phyloP scores from a whole-genome alignment of 2,329 filamentous ascomycete species.

The Stylonectria norvegica region DNA sequence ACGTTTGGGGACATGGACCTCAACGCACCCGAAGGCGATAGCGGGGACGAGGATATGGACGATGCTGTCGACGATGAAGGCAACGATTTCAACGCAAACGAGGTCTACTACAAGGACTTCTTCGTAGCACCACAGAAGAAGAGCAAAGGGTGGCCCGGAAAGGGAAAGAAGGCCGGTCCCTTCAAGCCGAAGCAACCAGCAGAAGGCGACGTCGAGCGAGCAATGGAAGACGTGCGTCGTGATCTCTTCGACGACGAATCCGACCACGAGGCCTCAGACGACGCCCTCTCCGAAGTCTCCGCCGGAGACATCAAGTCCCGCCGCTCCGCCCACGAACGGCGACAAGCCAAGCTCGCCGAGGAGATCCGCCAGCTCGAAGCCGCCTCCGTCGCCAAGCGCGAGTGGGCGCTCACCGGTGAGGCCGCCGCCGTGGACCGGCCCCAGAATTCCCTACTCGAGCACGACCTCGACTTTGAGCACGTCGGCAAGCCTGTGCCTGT shows the following conservation, averaged over 20 bases:
- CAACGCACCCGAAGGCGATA: slow-evolving; percentile 67
- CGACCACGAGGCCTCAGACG: slow-evolving; percentile 62
- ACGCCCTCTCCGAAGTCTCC: slow-evolving; percentile 62
- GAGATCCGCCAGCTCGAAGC: slow-evolving; percentile 91
- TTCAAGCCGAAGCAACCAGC: slow-evolving; percentile 45
- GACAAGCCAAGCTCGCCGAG: slow-evolving; percentile 79
- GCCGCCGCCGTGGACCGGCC: slow-evolving; percentile 78
- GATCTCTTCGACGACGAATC: slow-evolving; percentile 83
- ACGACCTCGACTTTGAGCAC: slow-evolving; percentile 94
- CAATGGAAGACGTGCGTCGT: slow-evolving; percentile 81
- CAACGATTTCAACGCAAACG: slow-evolving; percentile 72
- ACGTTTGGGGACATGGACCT: slow-evolving; percentile 80
- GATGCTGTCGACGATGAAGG: slow-evolving; percentile 50
- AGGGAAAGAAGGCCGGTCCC: slow-evolving; percentile 40
- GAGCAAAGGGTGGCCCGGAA: slow-evolving; percentile 48
- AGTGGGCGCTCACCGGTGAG: slow-evolving; percentile 89
- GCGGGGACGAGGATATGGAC: slow-evolving; percentile 59
- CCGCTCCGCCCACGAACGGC: slow-evolving; percentile 79
- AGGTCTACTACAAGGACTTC: slow-evolving; percentile 88
- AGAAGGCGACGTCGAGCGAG: slow-evolving; percentile 70
- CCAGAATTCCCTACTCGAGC: slow-evolving; percentile 85
- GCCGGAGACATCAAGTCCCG: slow-evolving; percentile 69
- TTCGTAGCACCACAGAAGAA: slow-evolving; percentile 84
- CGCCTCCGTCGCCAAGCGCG: slow-evolving; percentile 81
- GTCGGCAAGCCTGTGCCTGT: slow-evolving; percentile 92